Evolutionary conservation across 495 filamentous ascomycete species (phyloP).

Genomic region (Neurospora hispaniola): DNA sequence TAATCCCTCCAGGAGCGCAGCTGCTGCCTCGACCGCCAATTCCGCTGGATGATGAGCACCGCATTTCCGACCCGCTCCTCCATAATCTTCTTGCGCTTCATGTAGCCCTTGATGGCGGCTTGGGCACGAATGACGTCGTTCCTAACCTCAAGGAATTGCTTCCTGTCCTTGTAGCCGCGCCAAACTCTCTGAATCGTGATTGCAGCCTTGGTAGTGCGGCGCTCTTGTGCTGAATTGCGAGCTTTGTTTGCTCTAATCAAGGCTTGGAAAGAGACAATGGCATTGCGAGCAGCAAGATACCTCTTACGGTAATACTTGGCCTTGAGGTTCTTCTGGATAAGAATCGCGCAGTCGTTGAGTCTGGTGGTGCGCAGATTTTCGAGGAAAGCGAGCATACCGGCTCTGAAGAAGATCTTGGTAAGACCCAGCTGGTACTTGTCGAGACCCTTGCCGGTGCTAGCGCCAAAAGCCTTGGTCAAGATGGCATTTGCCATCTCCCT

Average conservation of each 20-base stretch:
- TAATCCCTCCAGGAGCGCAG: conserved; percentile 79
- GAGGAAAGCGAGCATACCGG: conserved; percentile 95
- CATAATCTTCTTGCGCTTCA: conserved; percentile 79
- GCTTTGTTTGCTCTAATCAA: conserved; percentile 62
- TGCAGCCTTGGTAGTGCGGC: conserved; percentile 73
- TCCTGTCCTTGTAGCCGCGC: conserved; percentile 80
- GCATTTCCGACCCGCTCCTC: conserved; percentile 91
- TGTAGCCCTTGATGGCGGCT: conserved; percentile 80
- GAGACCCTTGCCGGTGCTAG: conserved; percentile 61
- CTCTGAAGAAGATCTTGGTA: conserved; percentile 98
- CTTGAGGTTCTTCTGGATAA: conserved; percentile 98
- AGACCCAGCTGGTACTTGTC: conserved; percentile 95
- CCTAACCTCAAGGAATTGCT: conserved; percentile 62
- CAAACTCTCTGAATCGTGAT: conserved; percentile 92
- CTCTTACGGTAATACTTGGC: conserved; percentile 90
- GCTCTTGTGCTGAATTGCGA: conserved; percentile 65
- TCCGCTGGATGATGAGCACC: conserved; percentile 78
- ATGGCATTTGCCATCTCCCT: conserved; percentile 88
- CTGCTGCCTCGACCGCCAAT: conserved; percentile 72
- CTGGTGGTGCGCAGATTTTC: conserved; percentile 86
- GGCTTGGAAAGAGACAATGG: conserved; percentile 73
- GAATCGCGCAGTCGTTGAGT: conserved; percentile 87
- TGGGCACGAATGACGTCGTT: conserved; percentile 77
- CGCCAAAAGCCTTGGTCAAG: conserved; percentile 76
- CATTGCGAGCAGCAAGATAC: conserved; percentile 75